Evolutionary conservation across 2,329 filamentous ascomycete species (phyloP), one percentile per base, ranked within the genome.

Genomic region (Fusarium sp.): DNA sequence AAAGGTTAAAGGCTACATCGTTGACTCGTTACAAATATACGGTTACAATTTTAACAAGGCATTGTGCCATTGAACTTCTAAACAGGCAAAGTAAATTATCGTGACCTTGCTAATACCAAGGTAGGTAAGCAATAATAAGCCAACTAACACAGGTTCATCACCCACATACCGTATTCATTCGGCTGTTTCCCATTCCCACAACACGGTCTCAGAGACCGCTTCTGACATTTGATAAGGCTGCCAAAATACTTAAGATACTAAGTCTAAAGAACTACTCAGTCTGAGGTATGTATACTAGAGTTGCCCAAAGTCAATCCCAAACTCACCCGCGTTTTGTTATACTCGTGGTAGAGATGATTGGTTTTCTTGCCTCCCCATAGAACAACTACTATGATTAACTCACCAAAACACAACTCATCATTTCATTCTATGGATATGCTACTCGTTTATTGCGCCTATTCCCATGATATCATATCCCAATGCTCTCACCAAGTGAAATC

Each of bases 401-500:
- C 35, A 6, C 11, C 46, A 52, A 12, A 27, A 19, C 8, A 33
- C 33, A 51, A 44, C 31, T 23, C 27, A 59, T 60, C 41, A 25
- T 61, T 56, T 62, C 48, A 49, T 49, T 7, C 15, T 33, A 23
- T 37, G 38, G 15, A 54, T 45, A 63, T 46, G 46, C 54, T 44
- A 42, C 35, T 65, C 46, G 58, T 73, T 57, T 63, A 56, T 59
- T 72, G 52, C 56, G 60, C 65, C 65, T 70, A 52, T 56, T 56
- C 15, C 45, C 66, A 59, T 61, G 55, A 27, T 29, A 41, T 46
- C 42, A 69, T 39, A 49, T 42, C 63, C 35, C 10, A 25, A 60
- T 44, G 38, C 38, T 41, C 27, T 55, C 60, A 60, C 49, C 52
- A 41, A 56, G 37, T 54, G 29, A 39, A 23, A 59, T 70, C n/a